These are phyloP conservation scores for Climacium dendroides DNA, from an alignment of 225 moss, liverwort and hornwort species.

Conservation along the genomic window DNA sequence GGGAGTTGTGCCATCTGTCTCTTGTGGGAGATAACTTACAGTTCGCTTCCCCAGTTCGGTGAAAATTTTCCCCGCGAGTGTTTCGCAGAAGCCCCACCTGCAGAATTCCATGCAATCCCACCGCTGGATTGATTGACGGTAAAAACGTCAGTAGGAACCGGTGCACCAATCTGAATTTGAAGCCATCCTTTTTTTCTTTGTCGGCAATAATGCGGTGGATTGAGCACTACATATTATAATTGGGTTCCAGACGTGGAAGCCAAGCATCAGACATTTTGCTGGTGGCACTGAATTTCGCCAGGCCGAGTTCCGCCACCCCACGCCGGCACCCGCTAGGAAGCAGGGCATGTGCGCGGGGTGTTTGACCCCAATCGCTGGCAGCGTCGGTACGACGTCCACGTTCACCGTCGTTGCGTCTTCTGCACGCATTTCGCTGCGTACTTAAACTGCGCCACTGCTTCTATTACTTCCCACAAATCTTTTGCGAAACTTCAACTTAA, in stretches of 20 bases:
- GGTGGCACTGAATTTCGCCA: too few species aligned
- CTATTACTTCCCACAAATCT: not conserved
- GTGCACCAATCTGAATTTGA: not conserved
- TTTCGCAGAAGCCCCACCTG: not conserved
- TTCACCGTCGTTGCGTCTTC: not conserved
- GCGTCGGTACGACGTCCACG: not conserved
- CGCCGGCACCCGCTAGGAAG: too few species aligned
- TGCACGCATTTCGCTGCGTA: not conserved
- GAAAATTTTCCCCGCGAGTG: not conserved
- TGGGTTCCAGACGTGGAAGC: not conserved
- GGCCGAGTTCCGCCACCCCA: too few species aligned
- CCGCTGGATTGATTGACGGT: not conserved
- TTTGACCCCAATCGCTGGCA: too few species aligned
- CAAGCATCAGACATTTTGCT: not conserved
- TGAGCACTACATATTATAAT: not conserved
- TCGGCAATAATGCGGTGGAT: too few species aligned
- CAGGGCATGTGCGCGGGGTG: too few species aligned
- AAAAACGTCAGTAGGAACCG: not conserved
- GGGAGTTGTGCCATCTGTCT: not conserved
- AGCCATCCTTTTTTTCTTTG: not conserved
- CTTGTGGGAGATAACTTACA: not conserved
- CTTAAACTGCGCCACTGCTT: not conserved
- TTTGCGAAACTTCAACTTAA: not conserved
- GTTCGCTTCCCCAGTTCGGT: not conserved
- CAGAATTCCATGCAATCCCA: not conserved